A percentile compares a stretch with the other conserved stretches of the same genome.
These are phyloP conservation scores for Prunus armeniaca DNA, from an alignment of 306 rosid species.

Conservation along the genomic window DNA sequence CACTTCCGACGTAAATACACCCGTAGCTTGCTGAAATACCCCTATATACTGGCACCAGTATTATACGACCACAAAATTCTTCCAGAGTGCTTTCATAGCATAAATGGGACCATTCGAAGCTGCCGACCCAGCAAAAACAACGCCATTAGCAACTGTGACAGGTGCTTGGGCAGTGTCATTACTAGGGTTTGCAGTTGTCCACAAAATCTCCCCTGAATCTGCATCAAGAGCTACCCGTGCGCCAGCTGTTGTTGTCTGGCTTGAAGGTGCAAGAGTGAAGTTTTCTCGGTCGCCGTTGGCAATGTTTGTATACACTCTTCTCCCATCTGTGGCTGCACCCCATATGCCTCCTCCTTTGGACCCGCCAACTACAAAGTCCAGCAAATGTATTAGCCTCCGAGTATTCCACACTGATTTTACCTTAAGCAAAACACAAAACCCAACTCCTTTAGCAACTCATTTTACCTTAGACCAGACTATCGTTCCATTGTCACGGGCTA, in stretches of 20 bases:
- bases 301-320: slow-evolving; percentile 37
- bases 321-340: slow-evolving; percentile 44
- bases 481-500: slow-evolving; percentile 33
- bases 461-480: slow-evolving; percentile 39
- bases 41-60: slow-evolving; percentile 26
- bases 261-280: slow-evolving; percentile 37
- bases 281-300: slow-evolving; percentile 18
- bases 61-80: slow-evolving; percentile 27
- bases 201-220: slow-evolving; percentile 21
- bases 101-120: slow-evolving; percentile 36
- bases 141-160: slow-evolving; percentile 27
- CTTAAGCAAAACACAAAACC: not conserved
- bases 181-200: slow-evolving; percentile 36
- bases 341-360: slow-evolving; percentile 43
- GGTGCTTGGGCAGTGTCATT: slow-evolving; percentile 38
- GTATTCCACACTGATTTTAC: not conserved
- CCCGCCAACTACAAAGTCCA: slow-evolving; percentile 28
- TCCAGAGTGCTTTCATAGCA: slow-evolving; percentile 33
- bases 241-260: slow-evolving; percentile 24
- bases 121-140: slow-evolving; percentile 38
- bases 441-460: not conserved
- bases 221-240: slow-evolving; percentile 42
- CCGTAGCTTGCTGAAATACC: slow-evolving; percentile 28
- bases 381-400: not conserved
- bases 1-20: slow-evolving; percentile 30